Percentiles rank a stretch among this genome's conserved stretches.
phyloP scores from a whole-genome alignment of 768 basidiomycete species.

The Lentinula detonsa region DNA sequence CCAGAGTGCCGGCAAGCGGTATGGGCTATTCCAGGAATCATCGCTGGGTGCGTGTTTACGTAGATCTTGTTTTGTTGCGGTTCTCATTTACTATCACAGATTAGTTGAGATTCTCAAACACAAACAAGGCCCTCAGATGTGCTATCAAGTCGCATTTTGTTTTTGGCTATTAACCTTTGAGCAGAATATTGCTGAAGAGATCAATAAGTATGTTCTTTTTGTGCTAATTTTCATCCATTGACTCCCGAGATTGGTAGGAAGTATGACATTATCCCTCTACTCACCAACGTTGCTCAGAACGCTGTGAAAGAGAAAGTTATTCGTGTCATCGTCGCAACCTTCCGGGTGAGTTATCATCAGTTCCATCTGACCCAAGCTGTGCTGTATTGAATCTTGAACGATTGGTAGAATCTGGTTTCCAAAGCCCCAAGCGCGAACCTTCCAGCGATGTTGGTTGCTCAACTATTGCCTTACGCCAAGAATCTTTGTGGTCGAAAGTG shows the following conservation, averaged over 20 bases:
- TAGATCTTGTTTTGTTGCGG: neutral
- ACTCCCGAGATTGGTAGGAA: conserved; percentile 41
- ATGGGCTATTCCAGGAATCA: conserved; percentile 68
- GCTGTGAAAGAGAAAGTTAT: conserved; percentile 98
- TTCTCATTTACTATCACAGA: conserved; percentile 29
- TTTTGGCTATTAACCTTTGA: conserved; percentile 95
- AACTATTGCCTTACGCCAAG: conserved; percentile 81
- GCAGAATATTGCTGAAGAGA: conserved; percentile 71
- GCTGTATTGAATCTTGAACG: conserved; percentile 1
- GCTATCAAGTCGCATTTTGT: conserved; percentile 90
- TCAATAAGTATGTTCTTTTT: conserved; percentile 65
- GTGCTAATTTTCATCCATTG: neutral
- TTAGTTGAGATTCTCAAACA: conserved; percentile 79
- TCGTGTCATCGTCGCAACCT: conserved; percentile 87
- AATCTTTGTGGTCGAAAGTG: conserved; percentile 82
- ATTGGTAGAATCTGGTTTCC: conserved; percentile 72
- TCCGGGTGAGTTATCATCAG: conserved; percentile 56
- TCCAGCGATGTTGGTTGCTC: conserved; percentile 86
- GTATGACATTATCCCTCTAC: conserved; percentile 82
- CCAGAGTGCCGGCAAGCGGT: conserved; percentile 74
- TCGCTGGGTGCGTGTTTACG: conserved; percentile 48
- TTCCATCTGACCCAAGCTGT: neutral
- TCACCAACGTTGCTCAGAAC: conserved; percentile 77
- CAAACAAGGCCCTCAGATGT: conserved; percentile 87
- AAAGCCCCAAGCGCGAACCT: conserved; percentile 87